A percentile compares a stretch with the other conserved stretches of the same genome.
phyloP scores from a whole-genome alignment of 371 early-diverging fungal genomes.

The Syncephalis plumigaleata region DNA sequence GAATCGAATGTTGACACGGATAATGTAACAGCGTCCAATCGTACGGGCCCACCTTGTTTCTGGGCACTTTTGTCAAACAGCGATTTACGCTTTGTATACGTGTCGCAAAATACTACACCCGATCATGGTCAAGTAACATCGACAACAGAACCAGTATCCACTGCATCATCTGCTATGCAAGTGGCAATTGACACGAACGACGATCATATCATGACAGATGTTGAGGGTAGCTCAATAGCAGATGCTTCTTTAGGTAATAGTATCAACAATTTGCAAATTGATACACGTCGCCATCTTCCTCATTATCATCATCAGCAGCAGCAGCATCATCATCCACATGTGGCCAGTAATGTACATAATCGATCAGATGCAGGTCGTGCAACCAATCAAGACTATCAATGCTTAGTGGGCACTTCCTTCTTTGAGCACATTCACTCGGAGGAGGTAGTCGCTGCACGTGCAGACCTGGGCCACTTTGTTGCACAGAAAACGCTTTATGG shows the following conservation, averaged over 20 bases:
- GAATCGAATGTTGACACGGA: no score
- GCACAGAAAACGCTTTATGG: slow-evolving; percentile 26
- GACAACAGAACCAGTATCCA: background rate
- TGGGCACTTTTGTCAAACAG: slow-evolving; percentile 6
- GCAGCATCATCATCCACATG: no score
- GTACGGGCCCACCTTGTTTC: background rate
- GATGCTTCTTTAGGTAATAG: no score
- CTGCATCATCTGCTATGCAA: no score
- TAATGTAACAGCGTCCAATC: no score
- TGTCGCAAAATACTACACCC: slow-evolving; percentile 4
- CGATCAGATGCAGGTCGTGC: background rate
- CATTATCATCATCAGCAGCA: no score
- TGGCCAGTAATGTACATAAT: no score
- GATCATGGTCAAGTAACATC: background rate
- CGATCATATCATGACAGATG: no score
- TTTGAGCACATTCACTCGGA: slow-evolving; percentile 40
- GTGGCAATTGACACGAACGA: no score
- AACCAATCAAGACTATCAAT: slow-evolving; percentile 10
- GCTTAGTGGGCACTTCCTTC: slow-evolving; percentile 22
- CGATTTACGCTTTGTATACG: slow-evolving; percentile 6
- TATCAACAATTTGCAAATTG: no score
- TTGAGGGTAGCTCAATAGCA: no score
- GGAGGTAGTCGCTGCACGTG: slow-evolving; percentile 25
- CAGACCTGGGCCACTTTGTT: slow-evolving; percentile 27
- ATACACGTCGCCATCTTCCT: no score